Conservation (phyloP, 495 filamentous ascomycete species). For the Penicillium paxilli region DNA sequence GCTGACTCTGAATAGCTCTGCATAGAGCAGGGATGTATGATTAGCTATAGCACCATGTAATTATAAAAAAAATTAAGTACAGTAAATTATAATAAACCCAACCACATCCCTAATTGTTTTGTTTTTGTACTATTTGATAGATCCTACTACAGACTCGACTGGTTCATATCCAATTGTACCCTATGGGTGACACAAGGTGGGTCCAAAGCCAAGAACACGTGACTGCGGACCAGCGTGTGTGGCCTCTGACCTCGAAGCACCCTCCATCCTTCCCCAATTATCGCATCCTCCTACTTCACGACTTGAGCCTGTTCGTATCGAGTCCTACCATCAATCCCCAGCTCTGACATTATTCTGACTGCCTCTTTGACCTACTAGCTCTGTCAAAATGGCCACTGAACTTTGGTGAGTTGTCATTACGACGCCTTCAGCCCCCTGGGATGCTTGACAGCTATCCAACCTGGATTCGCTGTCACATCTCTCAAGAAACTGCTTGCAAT, state of each 20-base stretch:
- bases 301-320: conserved; percentile 23
- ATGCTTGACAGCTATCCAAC: conserved; percentile 23
- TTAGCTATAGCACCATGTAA: no score
- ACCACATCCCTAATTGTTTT: no score
- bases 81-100: no score
- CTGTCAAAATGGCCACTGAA: conserved; percentile 61
- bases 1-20: background rate
- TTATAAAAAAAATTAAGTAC: background rate
- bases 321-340: conserved; percentile 19
- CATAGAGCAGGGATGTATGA: background rate
- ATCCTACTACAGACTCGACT: no score
- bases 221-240: conserved; percentile 38
- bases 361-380: conserved; percentile 8
- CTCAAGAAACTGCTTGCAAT: conserved; percentile 9
- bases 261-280: conserved; percentile 35
- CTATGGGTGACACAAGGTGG: background rate
- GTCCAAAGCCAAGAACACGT: conserved; percentile 48
- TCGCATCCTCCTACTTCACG: conserved; percentile 27
- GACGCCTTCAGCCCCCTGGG: conserved; percentile 34
- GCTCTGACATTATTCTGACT: conserved; percentile 15
- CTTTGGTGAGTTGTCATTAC: conserved; percentile 58
- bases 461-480: conserved; percentile 23
- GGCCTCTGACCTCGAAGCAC: conserved; percentile 42
- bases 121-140: no score
- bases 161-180: no score